Evolutionary conservation across 176 grass and related monocot species (phyloP).

Genomic region (Carex littledalei): DNA sequence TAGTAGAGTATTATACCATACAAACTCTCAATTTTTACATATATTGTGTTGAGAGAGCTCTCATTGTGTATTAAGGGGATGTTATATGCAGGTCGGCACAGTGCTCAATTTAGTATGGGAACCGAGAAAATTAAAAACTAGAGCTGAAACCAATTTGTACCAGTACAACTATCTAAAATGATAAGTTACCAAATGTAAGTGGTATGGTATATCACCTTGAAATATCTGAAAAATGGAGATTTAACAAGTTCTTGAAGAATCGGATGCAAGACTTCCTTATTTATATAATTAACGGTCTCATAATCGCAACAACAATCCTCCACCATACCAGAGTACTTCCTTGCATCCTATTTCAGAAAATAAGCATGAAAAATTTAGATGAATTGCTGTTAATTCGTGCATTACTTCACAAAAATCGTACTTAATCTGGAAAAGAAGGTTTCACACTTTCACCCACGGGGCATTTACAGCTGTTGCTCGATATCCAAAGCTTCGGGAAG

Average conservation of each 20-base stretch:
- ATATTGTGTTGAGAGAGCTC: neutral
- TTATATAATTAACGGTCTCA: constrained; percentile 74
- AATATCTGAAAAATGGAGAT: constrained; percentile 90
- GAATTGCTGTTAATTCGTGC: neutral
- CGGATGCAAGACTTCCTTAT: constrained; percentile 62
- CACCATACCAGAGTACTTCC: constrained; percentile 76
- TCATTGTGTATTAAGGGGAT: neutral
- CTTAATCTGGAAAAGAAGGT: neutral
- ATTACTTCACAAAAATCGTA: neutral
- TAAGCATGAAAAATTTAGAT: neutral
- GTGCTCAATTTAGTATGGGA: neutral
- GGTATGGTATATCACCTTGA: constrained; percentile 53
- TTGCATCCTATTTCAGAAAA: constrained; percentile 34
- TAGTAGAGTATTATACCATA: constrained; percentile 20
- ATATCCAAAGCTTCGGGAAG: constrained; percentile 26
- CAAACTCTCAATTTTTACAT: neutral
- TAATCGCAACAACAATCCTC: constrained; percentile 91
- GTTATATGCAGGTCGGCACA: neutral
- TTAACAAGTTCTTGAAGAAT: constrained; percentile 74
- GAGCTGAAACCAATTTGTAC: neutral
- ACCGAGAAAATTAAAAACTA: neutral
- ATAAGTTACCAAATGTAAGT: neutral
- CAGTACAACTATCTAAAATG: neutral
- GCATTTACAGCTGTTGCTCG: constrained; percentile 42
- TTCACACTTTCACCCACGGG: constrained; percentile 20